Evolutionary conservation across 2,329 filamentous ascomycete genomes (phyloP), one percentile per base, ranked within the genome.

Genomic region (Venturia effusa): DNA sequence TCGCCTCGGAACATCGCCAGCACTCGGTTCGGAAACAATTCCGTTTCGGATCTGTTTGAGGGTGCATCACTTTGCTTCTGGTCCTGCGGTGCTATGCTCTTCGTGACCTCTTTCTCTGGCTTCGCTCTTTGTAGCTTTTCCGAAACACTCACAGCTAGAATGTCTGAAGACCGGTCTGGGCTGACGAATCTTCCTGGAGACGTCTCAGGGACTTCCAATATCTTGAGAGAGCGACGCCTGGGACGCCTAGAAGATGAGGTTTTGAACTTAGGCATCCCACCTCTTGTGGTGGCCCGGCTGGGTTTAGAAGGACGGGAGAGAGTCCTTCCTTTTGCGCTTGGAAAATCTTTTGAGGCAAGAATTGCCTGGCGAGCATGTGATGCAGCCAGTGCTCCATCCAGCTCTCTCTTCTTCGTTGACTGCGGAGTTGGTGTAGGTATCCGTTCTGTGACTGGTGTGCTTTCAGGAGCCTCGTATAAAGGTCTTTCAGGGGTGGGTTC

Each of bases 1-100:
- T 32, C 30, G 24, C 81, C 80, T 67, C 79, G 83, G 78, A 84
- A 87, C 34, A 78, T 76, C 8, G 84, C 83, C 66, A 86, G 78
- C 0, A 87, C 78, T 66, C 84, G 78, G 63, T 82, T 81, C 5
- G 79, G 51, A 19, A 34, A 57, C 19, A 57, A 22, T 22, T 57
- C 51, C 34, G 15, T 34, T 24, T 11, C 32, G 24, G 37, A 24
- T n/a, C 19, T 27, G 34, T 30, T 34, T 19, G 43, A 10, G 4
- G 24, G 15, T 17, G 10, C 24, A 54, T 51, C 34, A 54, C 22
- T 22, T 19, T 27, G 19, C 3, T 32, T 27, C 17, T 30, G 3
- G n/a, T 15, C 54, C n/a, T 59, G 54, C 34, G 27, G 54, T n/a
- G 27, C 32, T 10, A 41, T 15, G n/a, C 15, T 22, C 15, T 60